These are phyloP conservation scores for Macrolepiota albuminosa DNA, from an alignment of 768 basidiomycete genomes.

Conservation along the genomic window DNA sequence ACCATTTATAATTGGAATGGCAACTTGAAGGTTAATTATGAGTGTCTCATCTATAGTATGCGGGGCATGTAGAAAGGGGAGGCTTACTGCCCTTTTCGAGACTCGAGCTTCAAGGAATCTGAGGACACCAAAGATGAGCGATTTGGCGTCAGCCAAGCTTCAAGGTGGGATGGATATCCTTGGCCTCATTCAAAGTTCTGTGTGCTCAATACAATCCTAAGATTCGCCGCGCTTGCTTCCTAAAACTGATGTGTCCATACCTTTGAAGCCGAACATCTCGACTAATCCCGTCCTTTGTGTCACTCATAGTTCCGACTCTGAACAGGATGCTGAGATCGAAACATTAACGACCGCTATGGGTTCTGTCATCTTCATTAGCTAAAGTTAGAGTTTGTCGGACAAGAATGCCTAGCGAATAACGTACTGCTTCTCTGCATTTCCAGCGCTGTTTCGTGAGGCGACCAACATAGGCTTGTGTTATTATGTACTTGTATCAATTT, in stretches of 20 bases:
- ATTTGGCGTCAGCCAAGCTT: constrained; percentile 38
- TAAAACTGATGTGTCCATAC: neutral
- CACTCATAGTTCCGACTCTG: constrained; percentile 18
- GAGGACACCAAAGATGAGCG: constrained; percentile 34
- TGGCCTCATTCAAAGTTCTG: neutral
- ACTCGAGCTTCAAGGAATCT: constrained; percentile 28
- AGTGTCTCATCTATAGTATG: constrained; percentile 43
- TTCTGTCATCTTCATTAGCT: constrained; percentile 14
- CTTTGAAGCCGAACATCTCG: neutral
- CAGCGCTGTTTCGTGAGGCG: neutral
- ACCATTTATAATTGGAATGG: neutral
- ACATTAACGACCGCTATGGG: constrained; percentile 23
- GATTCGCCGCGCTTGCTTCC: constrained; percentile 29
- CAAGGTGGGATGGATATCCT: constrained; percentile 43
- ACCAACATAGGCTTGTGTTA: neutral
- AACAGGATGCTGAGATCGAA: constrained; percentile 31
- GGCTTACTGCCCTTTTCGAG: constrained; percentile 52
- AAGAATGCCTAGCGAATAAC: neutral
- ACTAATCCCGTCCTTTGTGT: constrained; percentile 4
- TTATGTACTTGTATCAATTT: neutral
- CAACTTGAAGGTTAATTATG: neutral
- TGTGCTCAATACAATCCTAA: constrained; percentile 10
- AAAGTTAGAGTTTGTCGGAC: neutral
- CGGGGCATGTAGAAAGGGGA: constrained; percentile 58
- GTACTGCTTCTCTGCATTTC: neutral